Evolutionary conservation across 257 asterid genomes (phyloP).

Genomic region (Ilex asprella): DNA sequence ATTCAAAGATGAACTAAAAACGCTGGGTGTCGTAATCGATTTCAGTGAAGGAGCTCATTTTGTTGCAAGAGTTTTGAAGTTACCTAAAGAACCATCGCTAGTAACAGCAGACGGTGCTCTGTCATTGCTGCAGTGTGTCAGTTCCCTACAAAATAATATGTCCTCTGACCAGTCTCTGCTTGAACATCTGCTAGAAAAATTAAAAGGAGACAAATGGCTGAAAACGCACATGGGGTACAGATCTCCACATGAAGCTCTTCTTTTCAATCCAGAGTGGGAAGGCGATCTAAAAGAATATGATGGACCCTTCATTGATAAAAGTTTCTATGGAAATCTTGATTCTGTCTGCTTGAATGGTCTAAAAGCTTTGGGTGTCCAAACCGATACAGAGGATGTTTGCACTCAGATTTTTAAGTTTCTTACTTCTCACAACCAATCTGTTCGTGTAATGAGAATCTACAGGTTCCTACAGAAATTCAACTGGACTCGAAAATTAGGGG

Average conservation of each 20-base stretch:
- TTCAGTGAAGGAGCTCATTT: not conserved
- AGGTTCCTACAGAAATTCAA: not conserved
- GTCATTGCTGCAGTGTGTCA: not conserved
- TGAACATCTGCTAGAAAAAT: not conserved
- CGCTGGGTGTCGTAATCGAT: not conserved
- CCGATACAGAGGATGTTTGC: not conserved
- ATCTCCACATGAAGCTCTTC: not conserved
- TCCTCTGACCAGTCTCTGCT: not conserved
- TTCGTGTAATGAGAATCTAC: not conserved
- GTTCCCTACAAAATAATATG: not conserved
- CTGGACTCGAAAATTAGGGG: not conserved
- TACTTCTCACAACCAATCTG: not conserved
- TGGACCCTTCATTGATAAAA: not conserved
- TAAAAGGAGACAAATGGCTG: not conserved
- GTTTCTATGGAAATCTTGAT: not conserved
- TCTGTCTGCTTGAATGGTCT: not conserved
- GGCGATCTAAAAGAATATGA: not conserved
- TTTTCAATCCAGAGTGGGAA: not conserved
- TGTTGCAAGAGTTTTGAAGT: not conserved
- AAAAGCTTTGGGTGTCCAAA: not conserved
- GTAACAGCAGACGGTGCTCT: not conserved
- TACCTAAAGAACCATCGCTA: not conserved
- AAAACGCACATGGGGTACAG: not conserved
- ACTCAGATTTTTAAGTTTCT: not conserved
- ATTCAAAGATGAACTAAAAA: not conserved